Conservation (phyloP, 148 eudicot species). For the Vaccinium myrtillus region DNA sequence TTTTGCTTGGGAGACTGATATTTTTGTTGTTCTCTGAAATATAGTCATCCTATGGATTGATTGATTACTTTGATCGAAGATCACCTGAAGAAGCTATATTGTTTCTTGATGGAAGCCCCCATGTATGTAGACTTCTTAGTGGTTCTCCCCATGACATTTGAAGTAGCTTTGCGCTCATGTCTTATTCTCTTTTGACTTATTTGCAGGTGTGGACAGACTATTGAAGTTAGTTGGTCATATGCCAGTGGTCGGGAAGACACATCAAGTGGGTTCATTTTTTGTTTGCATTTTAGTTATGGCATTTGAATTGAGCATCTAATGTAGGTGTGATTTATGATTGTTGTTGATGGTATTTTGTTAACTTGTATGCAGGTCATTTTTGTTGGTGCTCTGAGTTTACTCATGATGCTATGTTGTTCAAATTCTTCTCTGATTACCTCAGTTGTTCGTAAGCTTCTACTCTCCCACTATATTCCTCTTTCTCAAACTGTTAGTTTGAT, state of each 20-base stretch:
- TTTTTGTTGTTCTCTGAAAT: slow-evolving; percentile 22
- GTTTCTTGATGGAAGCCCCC: slow-evolving; percentile 84
- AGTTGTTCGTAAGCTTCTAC: slow-evolving; percentile 86
- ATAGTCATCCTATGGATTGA: slow-evolving; percentile 96
- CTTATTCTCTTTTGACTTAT: neutral
- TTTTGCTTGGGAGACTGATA: slow-evolving; percentile 1
- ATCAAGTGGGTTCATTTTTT: slow-evolving; percentile 51
- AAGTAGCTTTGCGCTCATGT: neutral
- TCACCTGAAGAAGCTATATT: slow-evolving; percentile 81
- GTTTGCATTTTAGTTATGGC: slow-evolving; percentile 5
- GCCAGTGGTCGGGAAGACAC: slow-evolving; percentile 98
- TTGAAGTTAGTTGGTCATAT: slow-evolving; percentile 98
- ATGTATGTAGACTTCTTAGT: slow-evolving; percentile 52
- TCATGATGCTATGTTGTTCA: slow-evolving; percentile 87
- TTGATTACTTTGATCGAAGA: slow-evolving; percentile 91
- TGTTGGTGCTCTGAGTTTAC: slow-evolving; percentile 98
- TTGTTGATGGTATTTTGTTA: neutral
- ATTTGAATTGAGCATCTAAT: slow-evolving; percentile 1
- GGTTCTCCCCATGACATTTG: neutral
- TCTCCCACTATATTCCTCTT: neutral
- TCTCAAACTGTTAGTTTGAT: neutral
- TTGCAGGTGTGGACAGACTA: slow-evolving; percentile 93
- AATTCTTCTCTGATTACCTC: slow-evolving; percentile 81
- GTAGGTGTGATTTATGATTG: neutral
- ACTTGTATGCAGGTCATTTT: slow-evolving; percentile 67